Percentiles rank a stretch among this genome's conserved stretches.
phyloP scores from a whole-genome alignment of 495 filamentous ascomycete species.

The Pyronema omphalodes region DNA sequence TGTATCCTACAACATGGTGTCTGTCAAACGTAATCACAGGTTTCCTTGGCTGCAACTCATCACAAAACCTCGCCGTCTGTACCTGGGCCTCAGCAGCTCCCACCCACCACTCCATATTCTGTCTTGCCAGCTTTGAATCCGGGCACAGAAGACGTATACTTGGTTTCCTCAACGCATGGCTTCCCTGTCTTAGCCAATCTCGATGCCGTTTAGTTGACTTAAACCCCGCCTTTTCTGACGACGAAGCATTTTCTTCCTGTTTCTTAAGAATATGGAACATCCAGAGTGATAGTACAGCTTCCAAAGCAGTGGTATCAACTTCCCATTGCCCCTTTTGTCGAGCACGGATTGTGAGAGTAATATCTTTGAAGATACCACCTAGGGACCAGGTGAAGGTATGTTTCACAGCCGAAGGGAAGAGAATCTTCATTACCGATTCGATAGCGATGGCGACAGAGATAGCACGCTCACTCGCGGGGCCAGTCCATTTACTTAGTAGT shows the following conservation, averaged over 20 bases:
- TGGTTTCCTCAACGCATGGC: background rate
- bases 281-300: constrained; percentile 12
- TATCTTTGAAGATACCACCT: background rate
- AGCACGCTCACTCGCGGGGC: background rate
- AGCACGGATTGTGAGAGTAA: background rate
- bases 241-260: background rate
- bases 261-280: background rate
- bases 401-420: background rate
- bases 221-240: background rate
- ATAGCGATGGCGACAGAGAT: constrained; percentile 3
- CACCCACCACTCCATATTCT: background rate
- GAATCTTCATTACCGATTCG: constrained; percentile 6
- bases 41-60: no score
- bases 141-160: background rate
- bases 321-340: background rate
- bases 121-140: background rate
- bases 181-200: background rate
- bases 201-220: background rate
- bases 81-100: background rate
- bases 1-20: background rate
- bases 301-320: constrained; percentile 3
- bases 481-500: constrained; percentile 1
- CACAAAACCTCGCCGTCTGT: no score
- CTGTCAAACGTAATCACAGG: background rate
- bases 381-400: background rate